Conservation (phyloP, 345 rosid genomes). For the Rhizophora apiculata region DNA sequence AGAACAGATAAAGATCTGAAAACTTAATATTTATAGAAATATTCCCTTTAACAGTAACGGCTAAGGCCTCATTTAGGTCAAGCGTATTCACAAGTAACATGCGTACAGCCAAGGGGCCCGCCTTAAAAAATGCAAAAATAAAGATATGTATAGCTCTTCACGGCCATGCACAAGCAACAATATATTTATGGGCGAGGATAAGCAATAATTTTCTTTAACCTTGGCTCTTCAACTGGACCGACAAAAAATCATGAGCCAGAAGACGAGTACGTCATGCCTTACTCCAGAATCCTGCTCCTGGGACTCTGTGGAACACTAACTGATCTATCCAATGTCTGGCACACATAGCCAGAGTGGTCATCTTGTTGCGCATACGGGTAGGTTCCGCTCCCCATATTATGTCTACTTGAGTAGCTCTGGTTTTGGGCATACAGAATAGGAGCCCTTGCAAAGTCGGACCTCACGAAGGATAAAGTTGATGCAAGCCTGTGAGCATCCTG, state of each 20-base stretch:
- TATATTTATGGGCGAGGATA: neutral
- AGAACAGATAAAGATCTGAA: too few relatives aligned
- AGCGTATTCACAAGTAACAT: neutral
- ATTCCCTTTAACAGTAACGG: too few relatives aligned
- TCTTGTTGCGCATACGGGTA: conserved; percentile 27
- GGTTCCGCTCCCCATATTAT: conserved; percentile 30
- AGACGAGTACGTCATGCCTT: neutral
- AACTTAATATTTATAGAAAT: neutral
- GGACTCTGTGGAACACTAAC: conserved; percentile 57
- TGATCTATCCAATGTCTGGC: conserved; percentile 34
- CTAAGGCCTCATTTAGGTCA: neutral
- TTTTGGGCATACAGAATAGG: conserved; percentile 16
- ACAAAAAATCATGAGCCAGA: neutral
- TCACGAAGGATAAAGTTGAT: conserved; percentile 6
- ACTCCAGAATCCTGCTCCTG: conserved; percentile 22
- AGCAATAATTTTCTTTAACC: neutral
- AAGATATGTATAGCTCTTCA: neutral
- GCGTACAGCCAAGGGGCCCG: neutral
- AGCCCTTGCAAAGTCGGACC: conserved; percentile 24
- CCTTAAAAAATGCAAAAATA: neutral
- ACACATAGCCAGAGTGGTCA: conserved; percentile 20
- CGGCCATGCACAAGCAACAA: neutral
- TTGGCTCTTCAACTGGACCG: conserved; percentile 3
- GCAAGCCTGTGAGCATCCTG: conserved; percentile 29
- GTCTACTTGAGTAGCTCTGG: conserved; percentile 16